phyloP scores from a whole-genome alignment of 768 basidiomycete genomes.

The Paxillus rubicundulus region DNA sequence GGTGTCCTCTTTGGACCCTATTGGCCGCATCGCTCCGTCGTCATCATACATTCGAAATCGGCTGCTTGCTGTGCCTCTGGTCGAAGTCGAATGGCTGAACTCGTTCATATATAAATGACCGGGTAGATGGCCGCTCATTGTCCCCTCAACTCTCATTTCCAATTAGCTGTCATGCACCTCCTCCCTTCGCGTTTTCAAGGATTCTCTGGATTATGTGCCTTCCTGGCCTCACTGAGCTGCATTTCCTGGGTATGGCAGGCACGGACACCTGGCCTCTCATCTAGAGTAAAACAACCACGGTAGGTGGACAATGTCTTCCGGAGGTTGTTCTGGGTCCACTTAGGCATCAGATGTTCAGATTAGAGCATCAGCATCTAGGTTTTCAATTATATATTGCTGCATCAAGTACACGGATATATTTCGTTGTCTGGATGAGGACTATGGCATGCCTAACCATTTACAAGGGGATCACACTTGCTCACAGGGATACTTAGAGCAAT shows the following conservation, averaged over 20 bases:
- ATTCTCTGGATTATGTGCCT: not conserved
- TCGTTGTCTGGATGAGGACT: not conserved
- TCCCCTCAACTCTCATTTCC: not conserved
- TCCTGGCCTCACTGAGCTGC: not conserved
- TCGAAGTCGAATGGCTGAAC: not conserved
- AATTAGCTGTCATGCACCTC: not conserved
- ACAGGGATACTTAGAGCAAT: not conserved
- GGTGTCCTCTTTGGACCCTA: too few species aligned
- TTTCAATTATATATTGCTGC: not conserved
- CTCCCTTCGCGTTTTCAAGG: not conserved
- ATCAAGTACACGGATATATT: slow-evolving; percentile 6
- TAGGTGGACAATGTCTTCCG: not conserved
- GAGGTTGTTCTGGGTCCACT: not conserved
- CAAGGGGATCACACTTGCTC: not conserved
- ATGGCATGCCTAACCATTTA: not conserved
- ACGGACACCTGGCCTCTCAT: not conserved
- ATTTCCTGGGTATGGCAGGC: not conserved
- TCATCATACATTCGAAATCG: not conserved
- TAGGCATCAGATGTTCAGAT: slow-evolving; percentile 4
- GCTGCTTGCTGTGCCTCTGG: not conserved
- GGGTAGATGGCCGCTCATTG: not conserved
- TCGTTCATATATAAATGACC: not conserved
- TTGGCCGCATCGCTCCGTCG: not conserved
- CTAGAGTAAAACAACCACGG: slow-evolving; percentile 7
- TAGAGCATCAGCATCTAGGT: not conserved